Percentiles rank a stretch among this genome's conserved stretches.
phyloP scores from a whole-genome alignment of 1,139 yeast species.

The Pneumocystis wakefieldiae region DNA sequence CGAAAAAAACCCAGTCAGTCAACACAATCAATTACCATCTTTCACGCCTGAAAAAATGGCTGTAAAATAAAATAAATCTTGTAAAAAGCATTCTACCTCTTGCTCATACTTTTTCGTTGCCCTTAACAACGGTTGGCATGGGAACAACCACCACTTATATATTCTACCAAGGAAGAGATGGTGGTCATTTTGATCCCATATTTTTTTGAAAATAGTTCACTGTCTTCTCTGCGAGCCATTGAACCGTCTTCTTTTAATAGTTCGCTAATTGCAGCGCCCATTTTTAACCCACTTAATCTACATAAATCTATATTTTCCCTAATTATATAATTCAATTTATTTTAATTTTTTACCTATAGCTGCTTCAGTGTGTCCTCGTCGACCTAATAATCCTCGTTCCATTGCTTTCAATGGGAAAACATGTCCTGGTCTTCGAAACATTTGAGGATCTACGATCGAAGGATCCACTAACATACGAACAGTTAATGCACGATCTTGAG shows the following conservation, averaged over 20 bases:
- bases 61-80: constrained; percentile 9
- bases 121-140: too few species aligned
- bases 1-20: constrained; percentile 5
- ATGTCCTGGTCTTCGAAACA: constrained; percentile 87
- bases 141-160: constrained; percentile 24
- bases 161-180: constrained; percentile 57
- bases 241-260: constrained; percentile 87
- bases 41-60: constrained; percentile 11
- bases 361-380: constrained; percentile 98
- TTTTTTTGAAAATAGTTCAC: constrained; percentile 50
- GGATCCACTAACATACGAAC: constrained; percentile 56
- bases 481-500: constrained; percentile 83
- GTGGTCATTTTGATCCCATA: constrained; percentile 60
- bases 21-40: constrained; percentile 12
- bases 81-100: not conserved
- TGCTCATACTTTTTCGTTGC: not conserved
- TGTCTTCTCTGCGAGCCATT: constrained; percentile 89
- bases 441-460: constrained; percentile 34
- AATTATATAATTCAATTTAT: not conserved
- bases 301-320: constrained; percentile 42
- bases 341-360: constrained; percentile 34
- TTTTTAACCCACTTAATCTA: constrained; percentile 56
- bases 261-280: constrained; percentile 89
- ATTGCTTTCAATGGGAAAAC: constrained; percentile 82
- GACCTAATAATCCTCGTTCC: constrained; percentile 61